Evolutionary conservation across 2,329 filamentous ascomycete genomes (phyloP).

Genomic region (Pyrenochaeta sp.): DNA sequence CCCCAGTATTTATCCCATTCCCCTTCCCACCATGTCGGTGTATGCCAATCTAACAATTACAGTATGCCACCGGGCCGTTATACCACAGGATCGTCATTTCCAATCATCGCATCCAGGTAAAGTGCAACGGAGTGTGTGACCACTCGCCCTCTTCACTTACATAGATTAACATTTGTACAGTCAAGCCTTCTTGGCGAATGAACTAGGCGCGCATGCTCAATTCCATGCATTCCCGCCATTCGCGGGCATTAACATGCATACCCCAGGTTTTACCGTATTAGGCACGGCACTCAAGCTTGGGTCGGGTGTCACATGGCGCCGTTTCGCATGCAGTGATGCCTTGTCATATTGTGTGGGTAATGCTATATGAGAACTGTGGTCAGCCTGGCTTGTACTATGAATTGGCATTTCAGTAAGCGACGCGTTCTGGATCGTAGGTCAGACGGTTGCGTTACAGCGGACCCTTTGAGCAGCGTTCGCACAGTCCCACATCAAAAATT

Average conservation of each 20-base stretch:
- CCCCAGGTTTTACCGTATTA: slow-evolving; percentile 29
- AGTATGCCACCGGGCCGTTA: slow-evolving; percentile 18
- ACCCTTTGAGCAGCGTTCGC: background rate
- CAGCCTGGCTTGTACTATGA: background rate
- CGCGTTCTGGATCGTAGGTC: background rate
- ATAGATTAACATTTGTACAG: slow-evolving; percentile 27
- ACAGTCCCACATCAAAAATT: background rate
- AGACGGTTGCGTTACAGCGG: background rate
- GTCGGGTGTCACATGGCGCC: slow-evolving; percentile 26
- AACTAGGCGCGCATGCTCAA: slow-evolving; percentile 18
- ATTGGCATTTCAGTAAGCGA: background rate
- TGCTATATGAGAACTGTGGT: slow-evolving; percentile 4
- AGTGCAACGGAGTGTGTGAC: slow-evolving; percentile 8
- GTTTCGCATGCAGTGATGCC: slow-evolving; percentile 24
- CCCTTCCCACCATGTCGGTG: background rate
- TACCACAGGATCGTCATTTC: slow-evolving; percentile 17
- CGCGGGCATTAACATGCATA: slow-evolving; percentile 15
- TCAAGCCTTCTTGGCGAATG: slow-evolving; percentile 27
- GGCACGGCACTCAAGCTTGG: slow-evolving; percentile 20
- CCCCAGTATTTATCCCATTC: slow-evolving; percentile 21
- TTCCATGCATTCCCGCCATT: slow-evolving; percentile 20
- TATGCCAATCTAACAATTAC: slow-evolving; percentile 21
- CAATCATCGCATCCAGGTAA: slow-evolving; percentile 14
- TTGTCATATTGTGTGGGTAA: slow-evolving; percentile 13
- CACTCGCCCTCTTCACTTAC: slow-evolving; percentile 23